Evolutionary conservation across 2,329 filamentous ascomycete genomes (phyloP).

Genomic region (Bipolaris gigantea): DNA sequence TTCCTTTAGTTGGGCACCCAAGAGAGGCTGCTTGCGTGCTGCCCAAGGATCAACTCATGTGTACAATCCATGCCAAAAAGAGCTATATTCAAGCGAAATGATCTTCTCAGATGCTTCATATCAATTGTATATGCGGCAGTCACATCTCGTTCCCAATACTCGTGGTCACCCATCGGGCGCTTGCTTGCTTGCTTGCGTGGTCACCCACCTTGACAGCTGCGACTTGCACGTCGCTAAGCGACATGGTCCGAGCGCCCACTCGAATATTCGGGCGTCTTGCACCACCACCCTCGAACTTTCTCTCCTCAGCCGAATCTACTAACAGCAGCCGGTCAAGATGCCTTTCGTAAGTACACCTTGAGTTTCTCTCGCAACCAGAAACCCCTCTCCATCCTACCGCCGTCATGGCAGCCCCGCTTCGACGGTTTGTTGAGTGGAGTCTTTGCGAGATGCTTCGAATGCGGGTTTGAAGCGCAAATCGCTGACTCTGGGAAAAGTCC

Average conservation of each 20-base stretch:
- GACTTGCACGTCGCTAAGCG: constrained; percentile 19
- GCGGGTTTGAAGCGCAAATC: constrained; percentile 95
- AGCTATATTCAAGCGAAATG: too few species aligned
- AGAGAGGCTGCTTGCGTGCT: background rate
- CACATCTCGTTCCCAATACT: background rate
- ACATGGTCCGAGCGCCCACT: constrained; percentile 15
- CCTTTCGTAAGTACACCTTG: constrained; percentile 52
- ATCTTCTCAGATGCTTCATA: background rate
- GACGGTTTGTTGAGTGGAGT: constrained; percentile 39
- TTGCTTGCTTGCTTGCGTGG: constrained; percentile 3
- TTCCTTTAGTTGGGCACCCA: background rate
- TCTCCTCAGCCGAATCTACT: constrained; percentile 29
- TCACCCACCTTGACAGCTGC: constrained; percentile 13
- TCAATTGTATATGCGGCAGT: too few species aligned
- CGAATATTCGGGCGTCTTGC: constrained; percentile 8
- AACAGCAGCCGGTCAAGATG: constrained; percentile 45
- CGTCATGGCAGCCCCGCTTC: constrained; percentile 32
- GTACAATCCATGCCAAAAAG: background rate
- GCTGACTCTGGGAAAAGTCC: constrained; percentile 93
- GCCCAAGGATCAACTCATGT: background rate
- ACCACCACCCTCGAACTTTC: constrained; percentile 27
- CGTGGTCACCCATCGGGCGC: constrained; percentile 7
- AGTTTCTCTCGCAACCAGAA: constrained; percentile 14
- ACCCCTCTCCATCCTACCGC: constrained; percentile 12
- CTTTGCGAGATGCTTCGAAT: constrained; percentile 91